These are phyloP conservation scores for Fibroporia radiculosa DNA, from an alignment of 768 basidiomycete genomes.

Conservation along the genomic window DNA sequence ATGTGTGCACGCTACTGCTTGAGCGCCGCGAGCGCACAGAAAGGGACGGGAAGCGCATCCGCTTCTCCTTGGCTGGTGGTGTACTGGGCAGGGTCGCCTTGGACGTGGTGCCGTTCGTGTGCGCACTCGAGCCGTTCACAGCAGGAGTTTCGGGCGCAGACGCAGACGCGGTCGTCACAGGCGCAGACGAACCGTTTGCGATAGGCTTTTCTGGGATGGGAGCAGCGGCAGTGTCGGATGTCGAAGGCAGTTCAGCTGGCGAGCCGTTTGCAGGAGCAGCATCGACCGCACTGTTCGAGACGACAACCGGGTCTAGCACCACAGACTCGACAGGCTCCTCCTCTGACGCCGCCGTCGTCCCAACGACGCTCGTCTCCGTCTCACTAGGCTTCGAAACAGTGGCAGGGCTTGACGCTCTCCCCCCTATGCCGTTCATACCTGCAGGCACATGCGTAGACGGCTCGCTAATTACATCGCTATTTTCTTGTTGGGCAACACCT, in stretches of 20 bases:
- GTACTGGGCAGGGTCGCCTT: conserved; percentile 7
- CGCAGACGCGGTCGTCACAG: conserved; percentile 5
- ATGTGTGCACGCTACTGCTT: conserved; percentile 10
- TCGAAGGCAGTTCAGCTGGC: too few relatives aligned
- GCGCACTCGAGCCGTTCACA: conserved; percentile 1
- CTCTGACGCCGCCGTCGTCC: too few relatives aligned
- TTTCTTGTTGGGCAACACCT: not conserved
- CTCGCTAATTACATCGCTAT: not conserved
- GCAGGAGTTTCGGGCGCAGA: conserved; percentile 6
- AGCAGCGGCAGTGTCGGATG: too few relatives aligned
- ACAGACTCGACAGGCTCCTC: too few relatives aligned
- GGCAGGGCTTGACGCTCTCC: not conserved
- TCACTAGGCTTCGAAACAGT: conserved; percentile 3
- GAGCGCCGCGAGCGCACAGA: conserved; percentile 14
- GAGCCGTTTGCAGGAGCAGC: too few relatives aligned
- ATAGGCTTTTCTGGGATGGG: conserved; percentile 5
- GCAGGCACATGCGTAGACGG: conserved; percentile 10
- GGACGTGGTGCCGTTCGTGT: conserved; percentile 4
- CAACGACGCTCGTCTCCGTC: too few relatives aligned
- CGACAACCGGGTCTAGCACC: too few relatives aligned
- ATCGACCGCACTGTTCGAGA: too few relatives aligned
- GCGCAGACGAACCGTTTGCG: conserved; percentile 9
- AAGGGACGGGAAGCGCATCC: conserved; percentile 22
- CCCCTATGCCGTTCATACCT: not conserved
- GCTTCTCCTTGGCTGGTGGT: conserved; percentile 12